Conservation (phyloP, 768 basidiomycete genomes). For the Kwoniella heveanensis region DNA sequence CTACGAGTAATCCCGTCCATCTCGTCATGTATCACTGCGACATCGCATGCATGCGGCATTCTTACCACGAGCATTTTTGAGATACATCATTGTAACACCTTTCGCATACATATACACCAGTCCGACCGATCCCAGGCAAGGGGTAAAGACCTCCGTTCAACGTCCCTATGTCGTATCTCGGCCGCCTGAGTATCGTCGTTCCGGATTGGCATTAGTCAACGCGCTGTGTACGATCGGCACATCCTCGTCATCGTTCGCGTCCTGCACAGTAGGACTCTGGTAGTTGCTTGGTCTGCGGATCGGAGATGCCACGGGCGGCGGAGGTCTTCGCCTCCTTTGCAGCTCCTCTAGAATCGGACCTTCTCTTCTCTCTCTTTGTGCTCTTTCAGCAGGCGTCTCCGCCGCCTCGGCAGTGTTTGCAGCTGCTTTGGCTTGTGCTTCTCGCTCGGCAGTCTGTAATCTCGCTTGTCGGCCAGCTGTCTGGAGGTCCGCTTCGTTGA, state of each 20-base stretch:
- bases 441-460: not conserved
- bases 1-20: too few relatives aligned
- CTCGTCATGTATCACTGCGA: too few relatives aligned
- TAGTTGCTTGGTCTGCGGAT: not conserved
- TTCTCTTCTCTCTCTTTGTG: not conserved
- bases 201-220: not conserved
- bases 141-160: too few relatives aligned
- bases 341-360: not conserved
- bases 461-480: not conserved
- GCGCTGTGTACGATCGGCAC: not conserved
- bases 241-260: not conserved
- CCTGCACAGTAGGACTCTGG: not conserved
- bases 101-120: too few relatives aligned
- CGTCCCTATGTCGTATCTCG: too few relatives aligned
- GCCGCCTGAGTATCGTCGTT: not conserved
- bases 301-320: not conserved
- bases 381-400: not conserved
- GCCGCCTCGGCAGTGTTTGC: not conserved
- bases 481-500: not conserved
- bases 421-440: not conserved
- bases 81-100: too few relatives aligned
- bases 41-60: too few relatives aligned
- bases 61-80: too few relatives aligned
- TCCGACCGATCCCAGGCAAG: too few relatives aligned
- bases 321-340: not conserved